A percentile compares a stretch with the other conserved stretches of the same genome.
phyloP scores from a whole-genome alignment of 352 stramenopile species.

The Phytophthora ohioensis region DNA sequence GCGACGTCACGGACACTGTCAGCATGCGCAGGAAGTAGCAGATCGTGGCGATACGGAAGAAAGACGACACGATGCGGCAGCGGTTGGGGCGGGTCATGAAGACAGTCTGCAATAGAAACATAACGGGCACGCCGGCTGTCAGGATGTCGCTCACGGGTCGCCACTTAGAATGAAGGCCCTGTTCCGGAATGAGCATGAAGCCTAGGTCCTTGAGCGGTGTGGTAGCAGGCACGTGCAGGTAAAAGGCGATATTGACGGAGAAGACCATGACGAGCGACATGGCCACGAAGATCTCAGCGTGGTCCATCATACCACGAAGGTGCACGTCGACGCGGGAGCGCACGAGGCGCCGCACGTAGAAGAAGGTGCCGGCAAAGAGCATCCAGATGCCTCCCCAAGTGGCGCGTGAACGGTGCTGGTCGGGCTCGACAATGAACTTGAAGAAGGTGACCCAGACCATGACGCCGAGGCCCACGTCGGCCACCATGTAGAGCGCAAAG shows the following conservation, averaged over 20 bases:
- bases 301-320: slow-evolving; percentile 55
- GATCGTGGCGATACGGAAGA: slow-evolving; percentile 76
- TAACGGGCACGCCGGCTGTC: slow-evolving; percentile 62
- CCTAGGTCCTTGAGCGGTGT: slow-evolving; percentile 73
- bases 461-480: slow-evolving; percentile 54
- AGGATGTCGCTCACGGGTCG: slow-evolving; percentile 74
- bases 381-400: slow-evolving; percentile 66
- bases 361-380: slow-evolving; percentile 52
- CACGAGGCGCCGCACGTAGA: slow-evolving; percentile 58
- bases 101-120: slow-evolving; percentile 65
- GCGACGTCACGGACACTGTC: slow-evolving; percentile 71
- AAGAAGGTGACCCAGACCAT: slow-evolving; percentile 72
- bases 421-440: slow-evolving; percentile 69
- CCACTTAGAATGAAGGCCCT: slow-evolving; percentile 63
- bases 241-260: slow-evolving; percentile 78
- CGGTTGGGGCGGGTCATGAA: slow-evolving; percentile 63
- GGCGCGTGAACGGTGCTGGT: slow-evolving; percentile 51
- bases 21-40: slow-evolving; percentile 79
- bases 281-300: slow-evolving; percentile 75
- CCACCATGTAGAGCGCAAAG: slow-evolving; percentile 53
- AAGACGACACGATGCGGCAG: slow-evolving; percentile 58
- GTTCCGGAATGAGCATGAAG: slow-evolving; percentile 80
- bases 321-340: slow-evolving; percentile 50
- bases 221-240: slow-evolving; percentile 66
- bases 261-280: slow-evolving; percentile 76